A percentile compares a stretch with the other conserved stretches of the same genome.
Conservation (phyloP, 148 eudicot species). For the Agrostemma githago region DNA sequence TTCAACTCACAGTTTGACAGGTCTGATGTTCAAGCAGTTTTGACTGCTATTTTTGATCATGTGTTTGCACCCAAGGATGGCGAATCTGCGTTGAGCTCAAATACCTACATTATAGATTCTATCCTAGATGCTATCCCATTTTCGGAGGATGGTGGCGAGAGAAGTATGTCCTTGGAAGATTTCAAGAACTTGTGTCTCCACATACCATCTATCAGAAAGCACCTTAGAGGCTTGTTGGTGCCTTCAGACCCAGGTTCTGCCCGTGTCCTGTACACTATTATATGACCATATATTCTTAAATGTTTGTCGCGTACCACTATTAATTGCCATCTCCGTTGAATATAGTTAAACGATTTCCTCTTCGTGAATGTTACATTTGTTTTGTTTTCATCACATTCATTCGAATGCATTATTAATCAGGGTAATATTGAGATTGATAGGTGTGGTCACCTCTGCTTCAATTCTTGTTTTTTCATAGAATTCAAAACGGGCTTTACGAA, state of each 20-base stretch:
- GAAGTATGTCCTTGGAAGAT: slow-evolving; percentile 64
- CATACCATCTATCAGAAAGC: slow-evolving; percentile 70
- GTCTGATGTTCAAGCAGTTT: slow-evolving; percentile 71
- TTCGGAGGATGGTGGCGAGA: slow-evolving; percentile 37
- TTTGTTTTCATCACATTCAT: background rate
- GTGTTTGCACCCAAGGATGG: slow-evolving; percentile 34
- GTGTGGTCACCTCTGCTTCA: background rate
- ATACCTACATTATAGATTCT: slow-evolving; percentile 30
- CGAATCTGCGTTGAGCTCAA: slow-evolving; percentile 35
- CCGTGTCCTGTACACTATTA: background rate
- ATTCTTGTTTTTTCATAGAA: background rate
- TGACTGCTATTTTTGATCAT: slow-evolving; percentile 52
- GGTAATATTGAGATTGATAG: background rate
- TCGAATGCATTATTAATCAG: background rate
- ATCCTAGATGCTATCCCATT: slow-evolving; percentile 56
- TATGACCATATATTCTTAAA: background rate
- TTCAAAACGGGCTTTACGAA: background rate
- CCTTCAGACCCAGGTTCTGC: slow-evolving; percentile 60
- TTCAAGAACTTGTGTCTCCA: slow-evolving; percentile 61
- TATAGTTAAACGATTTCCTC: background rate
- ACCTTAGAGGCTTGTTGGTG: slow-evolving; percentile 63
- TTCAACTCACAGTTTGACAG: slow-evolving; percentile 50
- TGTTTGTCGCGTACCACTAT: background rate
- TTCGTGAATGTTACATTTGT: background rate
- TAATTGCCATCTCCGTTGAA: background rate